A percentile compares a stretch with the other conserved stretches of the same genome.
Evolutionary conservation across 1,284 basidiomycete genomes (phyloP).

Genomic region (Cryptococcus sp.): DNA sequence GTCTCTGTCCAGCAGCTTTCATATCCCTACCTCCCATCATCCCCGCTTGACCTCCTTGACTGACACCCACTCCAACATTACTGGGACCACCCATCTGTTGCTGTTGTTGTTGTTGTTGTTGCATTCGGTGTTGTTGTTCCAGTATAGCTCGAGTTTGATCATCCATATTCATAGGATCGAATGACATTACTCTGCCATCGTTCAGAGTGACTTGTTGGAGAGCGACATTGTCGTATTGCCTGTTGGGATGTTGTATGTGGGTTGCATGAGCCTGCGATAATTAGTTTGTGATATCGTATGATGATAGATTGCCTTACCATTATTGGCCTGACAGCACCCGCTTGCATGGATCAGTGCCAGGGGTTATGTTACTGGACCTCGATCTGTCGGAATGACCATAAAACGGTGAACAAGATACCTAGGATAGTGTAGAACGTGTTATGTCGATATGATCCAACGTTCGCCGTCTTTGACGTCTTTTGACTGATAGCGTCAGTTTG

Average conservation of each 20-base stretch:
- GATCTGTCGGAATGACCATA: too few species aligned
- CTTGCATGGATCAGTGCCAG: neutral
- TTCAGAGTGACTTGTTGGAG: neutral
- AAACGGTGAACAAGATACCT: too few species aligned
- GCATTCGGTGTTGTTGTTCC: conserved; percentile 1
- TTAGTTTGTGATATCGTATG: neutral
- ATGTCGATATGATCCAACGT: too few species aligned
- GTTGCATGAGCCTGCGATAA: neutral
- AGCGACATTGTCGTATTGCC: neutral
- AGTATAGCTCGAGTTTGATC: conserved; percentile 1
- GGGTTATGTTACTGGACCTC: too few species aligned
- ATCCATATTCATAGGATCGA: conserved; percentile 1
- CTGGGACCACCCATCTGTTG: neutral
- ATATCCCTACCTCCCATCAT: neutral
- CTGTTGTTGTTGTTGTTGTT: neutral
- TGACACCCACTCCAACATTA: too few species aligned
- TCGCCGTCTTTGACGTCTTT: too few species aligned
- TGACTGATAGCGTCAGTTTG: too few species aligned
- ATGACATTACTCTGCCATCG: neutral
- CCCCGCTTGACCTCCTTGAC: neutral
- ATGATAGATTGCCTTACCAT: neutral
- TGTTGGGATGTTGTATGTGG: neutral
- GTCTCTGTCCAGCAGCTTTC: neutral
- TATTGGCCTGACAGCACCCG: neutral
- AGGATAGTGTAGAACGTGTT: too few species aligned